phyloP scores from a whole-genome alignment of 352 stramenopile genomes.

The Achlya hypogyna region DNA sequence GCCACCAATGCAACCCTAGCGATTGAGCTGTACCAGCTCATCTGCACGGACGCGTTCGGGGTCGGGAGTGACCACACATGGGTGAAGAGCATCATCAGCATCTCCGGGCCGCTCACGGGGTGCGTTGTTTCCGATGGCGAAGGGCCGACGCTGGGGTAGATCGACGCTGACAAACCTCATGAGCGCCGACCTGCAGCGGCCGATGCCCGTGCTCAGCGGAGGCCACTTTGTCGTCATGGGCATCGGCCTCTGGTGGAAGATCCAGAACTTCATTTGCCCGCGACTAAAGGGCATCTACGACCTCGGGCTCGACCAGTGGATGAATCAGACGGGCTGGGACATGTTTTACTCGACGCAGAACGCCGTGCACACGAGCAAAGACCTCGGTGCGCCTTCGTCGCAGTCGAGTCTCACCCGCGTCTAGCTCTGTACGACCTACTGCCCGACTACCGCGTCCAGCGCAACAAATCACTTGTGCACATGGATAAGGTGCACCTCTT shows the following conservation, averaged over 20 bases:
- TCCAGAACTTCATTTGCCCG: constrained; percentile 34
- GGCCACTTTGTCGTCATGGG: constrained; percentile 36
- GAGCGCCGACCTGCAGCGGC: constrained; percentile 25
- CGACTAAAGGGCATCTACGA: constrained; percentile 35
- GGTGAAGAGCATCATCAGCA: constrained; percentile 52
- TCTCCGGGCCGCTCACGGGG: constrained; percentile 53
- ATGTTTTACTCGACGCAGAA: constrained; percentile 19
- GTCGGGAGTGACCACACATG: constrained; percentile 44
- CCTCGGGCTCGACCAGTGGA: constrained; percentile 55
- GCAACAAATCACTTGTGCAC: constrained; percentile 41
- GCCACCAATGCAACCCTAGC: constrained; percentile 20
- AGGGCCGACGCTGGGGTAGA: background rate
- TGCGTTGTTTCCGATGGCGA: background rate
- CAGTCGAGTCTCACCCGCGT: background rate
- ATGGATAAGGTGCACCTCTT: constrained; percentile 38
- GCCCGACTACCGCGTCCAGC: constrained; percentile 37
- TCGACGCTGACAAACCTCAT: constrained; percentile 52
- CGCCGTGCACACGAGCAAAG: constrained; percentile 27
- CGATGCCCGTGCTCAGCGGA: constrained; percentile 29
- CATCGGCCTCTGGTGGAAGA: constrained; percentile 36
- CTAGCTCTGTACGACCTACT: constrained; percentile 41
- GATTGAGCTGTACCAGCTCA: constrained; percentile 64
- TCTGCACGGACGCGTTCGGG: constrained; percentile 44
- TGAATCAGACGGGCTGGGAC: constrained; percentile 16
- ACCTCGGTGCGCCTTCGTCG: constrained; percentile 20